Evolutionary conservation across 345 rosid genomes (phyloP).

Genomic region (Rubroshorea leprosula): DNA sequence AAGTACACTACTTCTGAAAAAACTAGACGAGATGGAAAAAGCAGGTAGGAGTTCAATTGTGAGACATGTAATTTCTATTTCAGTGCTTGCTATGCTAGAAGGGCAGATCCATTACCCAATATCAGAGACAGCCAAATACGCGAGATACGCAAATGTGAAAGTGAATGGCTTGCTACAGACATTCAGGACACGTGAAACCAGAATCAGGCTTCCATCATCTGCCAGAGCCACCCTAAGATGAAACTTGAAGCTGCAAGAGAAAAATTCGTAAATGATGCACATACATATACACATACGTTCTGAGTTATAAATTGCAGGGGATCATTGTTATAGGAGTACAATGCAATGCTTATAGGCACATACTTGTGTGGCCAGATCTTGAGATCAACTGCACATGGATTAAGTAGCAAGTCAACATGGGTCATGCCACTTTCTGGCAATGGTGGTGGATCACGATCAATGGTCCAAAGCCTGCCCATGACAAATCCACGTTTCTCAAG

Average conservation of each 20-base stretch:
- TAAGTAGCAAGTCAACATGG: conserved; percentile 64
- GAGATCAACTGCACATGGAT: conserved; percentile 75
- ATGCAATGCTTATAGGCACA: neutral
- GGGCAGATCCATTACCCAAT: conserved; percentile 48
- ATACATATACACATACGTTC: too few relatives aligned
- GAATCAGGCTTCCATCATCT: conserved; percentile 58
- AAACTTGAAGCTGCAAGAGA: conserved; percentile 75
- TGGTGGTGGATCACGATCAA: too few relatives aligned
- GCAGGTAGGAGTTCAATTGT: too few relatives aligned
- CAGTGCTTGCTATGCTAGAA: too few relatives aligned
- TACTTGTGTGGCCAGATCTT: conserved; percentile 90
- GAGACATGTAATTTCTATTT: too few relatives aligned
- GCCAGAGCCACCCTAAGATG: conserved; percentile 69
- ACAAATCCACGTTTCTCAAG: too few relatives aligned
- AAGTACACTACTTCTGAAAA: too few relatives aligned
- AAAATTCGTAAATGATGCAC: conserved; percentile 9
- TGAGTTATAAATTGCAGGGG: too few relatives aligned
- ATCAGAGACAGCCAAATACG: conserved; percentile 83
- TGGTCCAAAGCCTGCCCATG: too few relatives aligned
- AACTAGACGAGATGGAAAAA: too few relatives aligned
- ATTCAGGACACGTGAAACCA: conserved; percentile 85
- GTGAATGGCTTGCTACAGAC: conserved; percentile 76
- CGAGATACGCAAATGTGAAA: conserved; percentile 78
- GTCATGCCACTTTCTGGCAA: too few relatives aligned
- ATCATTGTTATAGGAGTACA: too few relatives aligned